Percentiles rank a stretch among this genome's conserved stretches.
Conservation (phyloP, 257 asterid genomes). For the Przewalskia tangutica region DNA sequence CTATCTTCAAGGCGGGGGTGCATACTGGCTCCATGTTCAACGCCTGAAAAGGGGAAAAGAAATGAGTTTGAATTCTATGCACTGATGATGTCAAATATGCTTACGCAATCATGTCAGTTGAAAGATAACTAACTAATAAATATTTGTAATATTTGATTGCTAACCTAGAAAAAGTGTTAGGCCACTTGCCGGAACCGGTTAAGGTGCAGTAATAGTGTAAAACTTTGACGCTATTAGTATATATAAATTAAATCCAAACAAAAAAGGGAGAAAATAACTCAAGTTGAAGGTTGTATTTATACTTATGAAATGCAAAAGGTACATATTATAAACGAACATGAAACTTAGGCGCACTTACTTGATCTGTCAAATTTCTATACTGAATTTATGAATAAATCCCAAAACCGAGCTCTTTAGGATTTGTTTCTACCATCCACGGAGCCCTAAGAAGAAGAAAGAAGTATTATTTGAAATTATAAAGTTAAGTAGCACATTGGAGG, state of each 20-base stretch:
- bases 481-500: background rate
- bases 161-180: background rate
- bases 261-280: background rate
- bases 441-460: slow-evolving; percentile 36
- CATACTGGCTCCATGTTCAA: background rate
- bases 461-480: background rate
- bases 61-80: background rate
- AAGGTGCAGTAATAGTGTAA: background rate
- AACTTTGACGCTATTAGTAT: background rate
- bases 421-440: slow-evolving; percentile 96
- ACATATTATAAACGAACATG: background rate
- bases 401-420: slow-evolving; percentile 80
- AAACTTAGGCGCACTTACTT: background rate
- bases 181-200: too few species aligned
- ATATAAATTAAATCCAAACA: too few species aligned
- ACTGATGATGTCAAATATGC: background rate
- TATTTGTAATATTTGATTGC: background rate
- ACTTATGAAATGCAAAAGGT: background rate
- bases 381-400: slow-evolving; percentile 44
- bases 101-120: background rate
- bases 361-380: background rate
- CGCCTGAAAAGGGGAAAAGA: background rate
- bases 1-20: background rate
- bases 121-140: background rate
- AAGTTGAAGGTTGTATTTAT: background rate